Conservation (phyloP, 306 rosid genomes). For the Dryas alaskensis region DNA sequence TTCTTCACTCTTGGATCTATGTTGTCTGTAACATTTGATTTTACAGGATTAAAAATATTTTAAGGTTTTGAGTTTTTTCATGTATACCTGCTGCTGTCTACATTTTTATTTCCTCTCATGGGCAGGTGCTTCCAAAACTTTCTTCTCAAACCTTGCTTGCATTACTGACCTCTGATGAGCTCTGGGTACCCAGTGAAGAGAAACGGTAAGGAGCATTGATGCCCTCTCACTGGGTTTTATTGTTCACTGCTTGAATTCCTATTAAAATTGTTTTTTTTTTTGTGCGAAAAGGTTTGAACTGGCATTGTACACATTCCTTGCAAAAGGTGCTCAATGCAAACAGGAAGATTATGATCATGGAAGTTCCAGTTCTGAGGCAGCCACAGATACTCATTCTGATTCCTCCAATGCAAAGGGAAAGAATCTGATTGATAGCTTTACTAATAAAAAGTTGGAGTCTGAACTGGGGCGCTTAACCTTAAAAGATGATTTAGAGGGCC, state of each 20-base stretch:
- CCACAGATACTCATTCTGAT: slow-evolving; percentile 45
- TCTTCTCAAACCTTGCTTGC: slow-evolving; percentile 86
- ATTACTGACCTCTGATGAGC: slow-evolving; percentile 74
- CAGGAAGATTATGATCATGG: slow-evolving; percentile 65
- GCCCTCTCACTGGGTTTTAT: slow-evolving; percentile 29
- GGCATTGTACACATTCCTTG: slow-evolving; percentile 71
- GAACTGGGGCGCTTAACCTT: slow-evolving; percentile 54
- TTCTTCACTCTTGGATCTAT: background rate
- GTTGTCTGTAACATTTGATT: background rate
- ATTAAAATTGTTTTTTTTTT: slow-evolving; percentile 20
- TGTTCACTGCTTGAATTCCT: slow-evolving; percentile 31
- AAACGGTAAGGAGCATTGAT: slow-evolving; percentile 52
- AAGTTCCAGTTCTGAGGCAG: slow-evolving; percentile 60
- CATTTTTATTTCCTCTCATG: slow-evolving; percentile 9
- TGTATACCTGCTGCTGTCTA: slow-evolving; percentile 4
- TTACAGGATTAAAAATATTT: background rate
- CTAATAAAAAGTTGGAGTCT: slow-evolving; percentile 55
- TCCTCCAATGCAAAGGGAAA: slow-evolving; percentile 53
- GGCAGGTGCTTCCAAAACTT: slow-evolving; percentile 91
- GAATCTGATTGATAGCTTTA: slow-evolving; percentile 40
- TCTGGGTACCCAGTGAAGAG: slow-evolving; percentile 92
- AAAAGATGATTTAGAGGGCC: slow-evolving; percentile 52
- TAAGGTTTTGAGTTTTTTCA: background rate
- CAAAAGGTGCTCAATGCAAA: slow-evolving; percentile 62
- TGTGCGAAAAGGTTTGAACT: slow-evolving; percentile 64